These are phyloP conservation scores for Cladosporium sp. DNA, from an alignment of 2,329 filamentous ascomycete genomes.

Conservation along the genomic window DNA sequence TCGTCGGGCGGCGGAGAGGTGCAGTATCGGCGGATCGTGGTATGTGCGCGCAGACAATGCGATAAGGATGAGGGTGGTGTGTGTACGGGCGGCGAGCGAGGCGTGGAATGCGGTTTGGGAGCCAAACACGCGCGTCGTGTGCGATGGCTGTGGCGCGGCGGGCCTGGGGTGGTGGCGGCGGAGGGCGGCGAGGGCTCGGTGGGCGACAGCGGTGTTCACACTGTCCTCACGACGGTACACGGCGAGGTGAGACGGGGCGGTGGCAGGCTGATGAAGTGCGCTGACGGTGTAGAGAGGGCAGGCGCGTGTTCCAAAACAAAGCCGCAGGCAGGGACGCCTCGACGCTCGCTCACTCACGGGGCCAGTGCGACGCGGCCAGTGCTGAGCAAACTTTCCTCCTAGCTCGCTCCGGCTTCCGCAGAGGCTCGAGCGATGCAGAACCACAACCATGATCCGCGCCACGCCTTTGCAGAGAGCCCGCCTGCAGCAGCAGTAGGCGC, in stretches of 20 bases:
- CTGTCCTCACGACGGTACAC: background rate
- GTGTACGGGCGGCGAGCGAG: background rate
- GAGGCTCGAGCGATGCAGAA: background rate
- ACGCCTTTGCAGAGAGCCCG: background rate
- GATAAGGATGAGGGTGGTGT: slow-evolving; percentile 14
- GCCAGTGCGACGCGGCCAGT: background rate
- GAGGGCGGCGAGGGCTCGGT: background rate
- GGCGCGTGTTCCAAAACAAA: slow-evolving; percentile 5
- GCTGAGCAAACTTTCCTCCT: background rate
- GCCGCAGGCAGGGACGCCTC: background rate
- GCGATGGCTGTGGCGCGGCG: slow-evolving; percentile 1
- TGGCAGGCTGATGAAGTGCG: background rate
- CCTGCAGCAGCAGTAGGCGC: background rate
- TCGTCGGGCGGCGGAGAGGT: slow-evolving; percentile 1
- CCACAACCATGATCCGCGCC: background rate
- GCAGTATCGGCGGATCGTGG: slow-evolving; percentile 4
- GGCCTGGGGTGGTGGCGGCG: background rate
- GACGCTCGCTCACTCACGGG: background rate
- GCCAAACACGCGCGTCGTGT: slow-evolving; percentile 13
- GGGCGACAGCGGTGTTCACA: background rate
- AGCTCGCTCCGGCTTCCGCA: background rate
- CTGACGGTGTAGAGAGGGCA: background rate
- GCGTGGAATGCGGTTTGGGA: slow-evolving; percentile 13
- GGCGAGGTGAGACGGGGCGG: background rate
- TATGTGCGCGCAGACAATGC: slow-evolving; percentile 15